A percentile compares a stretch with the other conserved stretches of the same genome.
phyloP scores from a whole-genome alignment of 139 green algal genomes.

The Coccomyxa sp. region DNA sequence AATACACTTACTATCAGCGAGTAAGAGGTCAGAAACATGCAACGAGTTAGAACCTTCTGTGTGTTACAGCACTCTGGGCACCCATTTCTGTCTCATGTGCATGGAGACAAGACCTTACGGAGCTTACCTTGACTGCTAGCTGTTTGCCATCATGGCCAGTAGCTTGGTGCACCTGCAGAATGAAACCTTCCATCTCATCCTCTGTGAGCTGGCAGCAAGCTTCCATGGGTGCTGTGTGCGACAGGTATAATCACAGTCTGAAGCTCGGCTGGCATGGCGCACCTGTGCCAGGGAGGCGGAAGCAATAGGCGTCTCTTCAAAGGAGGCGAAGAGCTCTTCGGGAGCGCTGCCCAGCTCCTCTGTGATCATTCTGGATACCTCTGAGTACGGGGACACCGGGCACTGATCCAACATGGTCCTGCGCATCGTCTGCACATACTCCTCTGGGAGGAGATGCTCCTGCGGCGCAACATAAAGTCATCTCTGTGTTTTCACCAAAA shows the following conservation, averaged over 20 bases:
- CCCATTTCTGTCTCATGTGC: too few species aligned
- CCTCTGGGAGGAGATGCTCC: slow-evolving; percentile 84
- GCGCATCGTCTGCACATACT: slow-evolving; percentile 86
- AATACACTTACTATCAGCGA: too few species aligned
- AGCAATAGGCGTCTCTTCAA: slow-evolving; percentile 62
- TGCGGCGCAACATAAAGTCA: too few species aligned
- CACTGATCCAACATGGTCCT: slow-evolving; percentile 81
- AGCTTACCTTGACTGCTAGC: slow-evolving; percentile 72
- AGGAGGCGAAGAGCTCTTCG: slow-evolving; percentile 57
- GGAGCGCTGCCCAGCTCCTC: slow-evolving; percentile 51
- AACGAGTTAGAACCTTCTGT: too few species aligned
- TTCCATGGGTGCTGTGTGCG: background rate
- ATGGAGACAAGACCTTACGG: too few species aligned
- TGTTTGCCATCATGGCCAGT: slow-evolving; percentile 51
- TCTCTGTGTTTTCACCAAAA: too few species aligned
- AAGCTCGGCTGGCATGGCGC: background rate
- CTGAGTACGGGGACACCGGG: slow-evolving; percentile 52
- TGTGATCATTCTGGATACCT: slow-evolving; percentile 36
- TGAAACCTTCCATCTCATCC: background rate
- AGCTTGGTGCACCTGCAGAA: slow-evolving; percentile 75
- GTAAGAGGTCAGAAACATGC: too few species aligned
- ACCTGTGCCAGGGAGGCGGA: slow-evolving; percentile 82
- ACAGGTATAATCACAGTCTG: background rate
- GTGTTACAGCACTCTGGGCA: too few species aligned
- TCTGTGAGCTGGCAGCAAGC: background rate